Percentiles rank a stretch among this genome's conserved stretches.
These are phyloP conservation scores for Juglanconis oblonga DNA, from an alignment of 2,329 filamentous ascomycete species.

Conservation along the genomic window DNA sequence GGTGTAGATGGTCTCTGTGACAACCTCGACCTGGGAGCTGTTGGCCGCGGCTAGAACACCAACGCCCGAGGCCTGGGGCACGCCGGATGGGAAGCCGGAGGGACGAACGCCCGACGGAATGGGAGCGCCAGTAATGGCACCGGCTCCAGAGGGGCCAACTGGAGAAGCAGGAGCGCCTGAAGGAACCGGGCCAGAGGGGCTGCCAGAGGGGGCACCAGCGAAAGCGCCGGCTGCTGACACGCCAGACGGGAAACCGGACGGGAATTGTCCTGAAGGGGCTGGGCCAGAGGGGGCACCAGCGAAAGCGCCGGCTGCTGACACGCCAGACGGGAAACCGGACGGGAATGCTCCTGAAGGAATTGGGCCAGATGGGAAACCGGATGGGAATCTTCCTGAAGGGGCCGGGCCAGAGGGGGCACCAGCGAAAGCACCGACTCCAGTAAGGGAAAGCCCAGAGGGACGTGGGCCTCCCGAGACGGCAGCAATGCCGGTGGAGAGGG, in stretches of 20 bases:
- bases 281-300: neutral
- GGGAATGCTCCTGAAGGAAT: neutral
- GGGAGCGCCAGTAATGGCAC: neutral
- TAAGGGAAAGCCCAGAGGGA: neutral
- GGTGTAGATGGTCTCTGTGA: constrained; percentile 19
- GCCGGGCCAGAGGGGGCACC: neutral
- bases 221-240: neutral
- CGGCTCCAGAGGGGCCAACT: neutral
- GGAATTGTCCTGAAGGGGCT: neutral
- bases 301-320: neutral
- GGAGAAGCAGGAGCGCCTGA: neutral
- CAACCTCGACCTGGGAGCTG: constrained; percentile 7
- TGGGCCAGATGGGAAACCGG: neutral
- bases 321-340: neutral
- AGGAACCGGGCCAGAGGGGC: neutral
- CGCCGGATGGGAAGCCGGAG: neutral
- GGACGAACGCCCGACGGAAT: neutral
- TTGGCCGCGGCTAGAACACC: constrained; percentile 1
- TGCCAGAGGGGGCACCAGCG: neutral
- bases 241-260: neutral
- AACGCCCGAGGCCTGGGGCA: neutral
- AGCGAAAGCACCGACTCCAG: neutral
- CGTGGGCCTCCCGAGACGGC: neutral
- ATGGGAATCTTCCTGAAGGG: neutral
- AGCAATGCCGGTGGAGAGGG: neutral